Percentiles rank a stretch among this genome's conserved stretches.
These are phyloP conservation scores for Hirsutella minnesotensis DNA, from an alignment of 2,329 filamentous ascomycete genomes.

Conservation along the genomic window DNA sequence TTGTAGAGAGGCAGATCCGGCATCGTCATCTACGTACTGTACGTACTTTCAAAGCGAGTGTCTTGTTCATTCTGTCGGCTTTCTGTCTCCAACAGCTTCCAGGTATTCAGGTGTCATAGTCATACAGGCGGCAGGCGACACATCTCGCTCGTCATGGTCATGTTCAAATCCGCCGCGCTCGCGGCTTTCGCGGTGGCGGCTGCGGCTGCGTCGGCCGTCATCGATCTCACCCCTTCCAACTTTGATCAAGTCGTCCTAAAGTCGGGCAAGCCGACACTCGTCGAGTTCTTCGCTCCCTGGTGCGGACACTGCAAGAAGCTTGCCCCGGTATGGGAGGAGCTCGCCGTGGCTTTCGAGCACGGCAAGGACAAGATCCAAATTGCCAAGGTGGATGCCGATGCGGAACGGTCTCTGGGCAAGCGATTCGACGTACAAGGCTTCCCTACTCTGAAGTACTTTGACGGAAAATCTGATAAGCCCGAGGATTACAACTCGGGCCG, in stretches of 20 bases:
- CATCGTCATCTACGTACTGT: background rate
- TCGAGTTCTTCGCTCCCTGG: constrained; percentile 98
- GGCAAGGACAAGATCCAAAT: constrained; percentile 67
- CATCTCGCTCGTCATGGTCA: constrained; percentile 32
- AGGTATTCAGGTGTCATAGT: no score
- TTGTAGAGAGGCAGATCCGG: no score
- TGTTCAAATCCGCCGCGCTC: constrained; percentile 49
- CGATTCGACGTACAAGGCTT: constrained; percentile 86
- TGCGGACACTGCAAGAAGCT: constrained; percentile 99
- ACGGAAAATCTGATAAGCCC: constrained; percentile 81
- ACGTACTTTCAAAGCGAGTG: background rate
- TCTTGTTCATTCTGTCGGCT: no score
- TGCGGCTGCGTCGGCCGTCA: constrained; percentile 67
- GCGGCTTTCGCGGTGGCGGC: constrained; percentile 41
- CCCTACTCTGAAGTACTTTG: constrained; percentile 95
- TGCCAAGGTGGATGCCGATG: constrained; percentile 92
- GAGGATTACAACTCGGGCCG: constrained; percentile 77
- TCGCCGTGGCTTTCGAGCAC: constrained; percentile 62
- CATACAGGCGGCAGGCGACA: no score
- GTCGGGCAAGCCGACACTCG: constrained; percentile 87
- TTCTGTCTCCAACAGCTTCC: no score
- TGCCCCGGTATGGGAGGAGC: constrained; percentile 87
- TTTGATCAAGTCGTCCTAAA: constrained; percentile 85
- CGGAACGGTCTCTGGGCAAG: constrained; percentile 73
- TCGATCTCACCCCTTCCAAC: constrained; percentile 81